Conservation (phyloP, 768 basidiomycete genomes). For the Macrolepiota fuliginosa region DNA sequence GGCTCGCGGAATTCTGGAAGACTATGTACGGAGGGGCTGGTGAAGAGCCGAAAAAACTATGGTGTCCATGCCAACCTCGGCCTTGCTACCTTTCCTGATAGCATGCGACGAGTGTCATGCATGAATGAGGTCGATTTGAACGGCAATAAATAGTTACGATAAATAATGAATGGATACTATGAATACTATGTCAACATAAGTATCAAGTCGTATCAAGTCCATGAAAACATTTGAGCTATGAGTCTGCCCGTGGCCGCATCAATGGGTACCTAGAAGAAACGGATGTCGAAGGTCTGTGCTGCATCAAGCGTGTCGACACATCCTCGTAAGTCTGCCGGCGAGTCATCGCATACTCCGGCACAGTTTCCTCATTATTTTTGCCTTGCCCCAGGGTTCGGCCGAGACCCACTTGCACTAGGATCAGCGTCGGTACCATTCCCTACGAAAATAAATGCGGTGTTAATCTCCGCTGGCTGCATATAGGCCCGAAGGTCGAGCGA, state of each 20-base stretch:
- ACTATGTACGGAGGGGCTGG: conserved; percentile 5
- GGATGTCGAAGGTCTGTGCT: neutral
- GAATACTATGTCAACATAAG: too few relatives aligned
- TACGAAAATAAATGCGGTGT: neutral
- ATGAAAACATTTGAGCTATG: neutral
- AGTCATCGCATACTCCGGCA: neutral
- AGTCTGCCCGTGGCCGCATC: neutral
- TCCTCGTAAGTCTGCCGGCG: neutral
- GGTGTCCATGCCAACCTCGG: neutral
- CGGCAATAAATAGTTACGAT: too few relatives aligned
- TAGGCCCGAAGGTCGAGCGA: neutral
- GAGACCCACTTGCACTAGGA: conserved; percentile 32
- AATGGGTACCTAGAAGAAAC: neutral
- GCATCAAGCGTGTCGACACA: neutral
- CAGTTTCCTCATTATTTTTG: neutral
- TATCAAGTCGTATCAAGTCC: too few relatives aligned
- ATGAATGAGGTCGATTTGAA: neutral
- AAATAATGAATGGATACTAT: neutral
- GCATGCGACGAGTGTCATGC: neutral
- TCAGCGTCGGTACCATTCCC: conserved; percentile 34
- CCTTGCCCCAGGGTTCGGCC: conserved; percentile 20
- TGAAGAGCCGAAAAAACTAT: neutral
- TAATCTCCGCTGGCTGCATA: neutral
- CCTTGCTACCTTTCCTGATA: too few relatives aligned
- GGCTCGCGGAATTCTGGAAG: neutral